Percentiles rank a stretch among this genome's conserved stretches.
Conservation (phyloP, 805 yeast genomes). For the Myxozyma mucilagina region DNA sequence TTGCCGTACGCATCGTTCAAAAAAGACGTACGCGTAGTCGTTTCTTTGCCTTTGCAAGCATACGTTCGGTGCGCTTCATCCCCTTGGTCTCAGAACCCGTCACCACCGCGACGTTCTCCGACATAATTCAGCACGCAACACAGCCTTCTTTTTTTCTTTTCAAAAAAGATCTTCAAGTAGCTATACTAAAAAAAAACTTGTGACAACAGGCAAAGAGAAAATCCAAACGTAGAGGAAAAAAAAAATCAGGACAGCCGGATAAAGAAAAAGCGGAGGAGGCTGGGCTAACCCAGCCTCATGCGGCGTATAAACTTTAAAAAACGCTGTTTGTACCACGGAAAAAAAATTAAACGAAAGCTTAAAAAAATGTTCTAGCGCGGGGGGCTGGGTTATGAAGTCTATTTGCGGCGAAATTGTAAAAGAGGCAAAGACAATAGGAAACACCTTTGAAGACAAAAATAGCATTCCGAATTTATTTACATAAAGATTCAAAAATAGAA, state of each 20-base stretch:
- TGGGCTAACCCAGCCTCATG: background rate
- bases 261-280: background rate
- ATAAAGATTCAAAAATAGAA: background rate
- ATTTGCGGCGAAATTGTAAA: background rate
- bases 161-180: background rate
- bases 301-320: slow-evolving; percentile 10
- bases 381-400: background rate
- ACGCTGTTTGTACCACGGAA: background rate
- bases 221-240: background rate
- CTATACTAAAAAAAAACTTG: background rate
- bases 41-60: slow-evolving; percentile 21
- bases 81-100: background rate
- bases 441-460: no score
- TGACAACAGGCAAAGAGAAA: background rate
- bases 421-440: background rate
- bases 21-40: slow-evolving; percentile 18
- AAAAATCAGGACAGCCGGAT: background rate
- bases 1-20: background rate
- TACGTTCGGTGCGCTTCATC: slow-evolving; percentile 11
- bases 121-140: no score
- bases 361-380: background rate
- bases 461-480: background rate
- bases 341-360: background rate
- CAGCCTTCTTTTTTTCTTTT: background rate
- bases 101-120: background rate